A percentile compares a stretch with the other conserved stretches of the same genome.
phyloP scores from a whole-genome alignment of 2,329 filamentous ascomycete genomes.

The Pseudogymnoascus sp. region DNA sequence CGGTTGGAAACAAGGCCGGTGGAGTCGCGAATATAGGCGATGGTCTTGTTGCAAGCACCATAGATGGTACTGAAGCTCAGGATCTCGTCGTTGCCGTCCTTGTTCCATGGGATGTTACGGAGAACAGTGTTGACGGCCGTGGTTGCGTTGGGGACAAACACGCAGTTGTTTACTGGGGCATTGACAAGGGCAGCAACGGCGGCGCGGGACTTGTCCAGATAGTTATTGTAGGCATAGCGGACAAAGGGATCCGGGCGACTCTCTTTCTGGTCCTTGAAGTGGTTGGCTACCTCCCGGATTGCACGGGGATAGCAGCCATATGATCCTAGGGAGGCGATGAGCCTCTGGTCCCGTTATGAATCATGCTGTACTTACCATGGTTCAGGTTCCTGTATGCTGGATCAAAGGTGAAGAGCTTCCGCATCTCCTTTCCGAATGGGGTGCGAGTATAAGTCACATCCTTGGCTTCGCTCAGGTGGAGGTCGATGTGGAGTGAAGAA shows the following conservation, averaged over 20 bases:
- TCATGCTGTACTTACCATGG: conserved; percentile 23
- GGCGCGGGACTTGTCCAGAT: conserved; percentile 55
- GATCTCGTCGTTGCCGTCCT: conserved; percentile 58
- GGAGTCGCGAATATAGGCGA: conserved; percentile 49
- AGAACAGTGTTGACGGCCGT: conserved; percentile 70
- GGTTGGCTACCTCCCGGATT: conserved; percentile 50
- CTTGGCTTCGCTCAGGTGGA: conserved; percentile 9
- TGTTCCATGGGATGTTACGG: conserved; percentile 60
- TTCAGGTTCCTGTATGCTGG: conserved; percentile 28
- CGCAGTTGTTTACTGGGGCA: conserved; percentile 55
- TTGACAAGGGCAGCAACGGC: conserved; percentile 60
- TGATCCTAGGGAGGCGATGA: conserved; percentile 43
- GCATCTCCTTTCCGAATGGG: conserved; percentile 28
- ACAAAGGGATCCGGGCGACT: conserved; percentile 67
- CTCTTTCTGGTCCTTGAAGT: conserved; percentile 62
- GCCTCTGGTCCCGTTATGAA: neutral
- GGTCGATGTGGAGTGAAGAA: conserved; percentile 11
- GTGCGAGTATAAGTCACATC: conserved; percentile 17
- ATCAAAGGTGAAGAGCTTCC: conserved; percentile 28
- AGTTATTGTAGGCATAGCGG: conserved; percentile 53
- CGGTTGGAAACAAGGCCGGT: conserved; percentile 32
- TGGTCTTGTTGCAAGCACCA: conserved; percentile 63
- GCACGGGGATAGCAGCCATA: conserved; percentile 66
- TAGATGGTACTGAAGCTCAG: conserved; percentile 74
- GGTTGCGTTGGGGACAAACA: conserved; percentile 77